phyloP scores from a whole-genome alignment of 257 asterid genomes.

The Handroanthus guayacan region DNA sequence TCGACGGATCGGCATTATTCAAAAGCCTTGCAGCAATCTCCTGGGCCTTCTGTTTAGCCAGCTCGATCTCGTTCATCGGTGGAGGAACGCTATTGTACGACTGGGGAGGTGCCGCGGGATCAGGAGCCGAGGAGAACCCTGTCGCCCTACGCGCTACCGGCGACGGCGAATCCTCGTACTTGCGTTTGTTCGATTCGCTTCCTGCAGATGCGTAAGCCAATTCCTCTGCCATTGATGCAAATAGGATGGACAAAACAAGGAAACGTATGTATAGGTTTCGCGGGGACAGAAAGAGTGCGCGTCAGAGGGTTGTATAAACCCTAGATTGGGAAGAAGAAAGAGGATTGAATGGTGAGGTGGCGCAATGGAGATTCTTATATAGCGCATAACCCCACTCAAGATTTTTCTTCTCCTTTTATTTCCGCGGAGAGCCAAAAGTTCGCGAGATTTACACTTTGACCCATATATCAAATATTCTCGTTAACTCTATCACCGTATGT shows the following conservation, averaged over 20 bases:
- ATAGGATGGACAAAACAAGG: not conserved
- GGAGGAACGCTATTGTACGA: conserved; percentile 80
- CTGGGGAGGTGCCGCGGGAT: conserved; percentile 51
- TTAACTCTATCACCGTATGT: too few species aligned
- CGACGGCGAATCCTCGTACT: conserved; percentile 80
- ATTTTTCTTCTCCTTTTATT: not conserved
- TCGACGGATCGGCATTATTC: conserved; percentile 67
- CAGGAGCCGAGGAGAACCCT: conserved; percentile 83
- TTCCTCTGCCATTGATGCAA: conserved; percentile 68
- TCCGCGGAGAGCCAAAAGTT: not conserved
- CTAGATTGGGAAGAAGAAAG: conserved; percentile 31
- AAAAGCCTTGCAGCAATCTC: conserved; percentile 88
- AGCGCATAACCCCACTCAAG: not conserved
- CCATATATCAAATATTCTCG: not conserved
- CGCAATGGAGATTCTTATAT: not conserved
- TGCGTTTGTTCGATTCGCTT: conserved; percentile 63
- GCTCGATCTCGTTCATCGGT: conserved; percentile 79
- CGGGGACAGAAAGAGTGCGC: not conserved
- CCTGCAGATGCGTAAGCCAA: conserved; percentile 52
- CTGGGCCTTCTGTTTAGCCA: conserved; percentile 93
- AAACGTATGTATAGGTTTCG: not conserved
- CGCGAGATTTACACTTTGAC: not conserved
- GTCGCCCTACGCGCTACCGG: conserved; percentile 68
- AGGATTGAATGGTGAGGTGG: conserved; percentile 23
- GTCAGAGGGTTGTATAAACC: conserved; percentile 33